phyloP scores from a whole-genome alignment of 2,329 filamentous ascomycete genomes.

The Pestalotiopsis sp. region DNA sequence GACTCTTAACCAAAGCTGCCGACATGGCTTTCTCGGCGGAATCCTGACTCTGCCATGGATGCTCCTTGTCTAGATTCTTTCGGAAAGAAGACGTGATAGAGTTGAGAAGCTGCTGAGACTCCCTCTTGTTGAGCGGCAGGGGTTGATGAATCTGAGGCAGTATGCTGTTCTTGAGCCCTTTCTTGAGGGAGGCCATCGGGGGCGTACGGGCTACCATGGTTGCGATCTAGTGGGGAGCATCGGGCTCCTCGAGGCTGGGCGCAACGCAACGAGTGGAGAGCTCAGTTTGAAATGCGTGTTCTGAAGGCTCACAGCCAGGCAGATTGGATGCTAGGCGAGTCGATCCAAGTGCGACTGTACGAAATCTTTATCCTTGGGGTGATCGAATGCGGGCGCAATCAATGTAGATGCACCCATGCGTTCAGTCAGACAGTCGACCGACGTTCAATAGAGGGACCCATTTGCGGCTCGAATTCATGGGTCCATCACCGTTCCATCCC shows the following conservation, averaged over 20 bases:
- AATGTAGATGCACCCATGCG: not conserved
- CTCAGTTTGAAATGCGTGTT: not conserved
- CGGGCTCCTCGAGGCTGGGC: not conserved
- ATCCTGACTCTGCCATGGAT: conserved; percentile 46
- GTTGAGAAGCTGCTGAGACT: conserved; percentile 58
- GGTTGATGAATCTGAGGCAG: conserved; percentile 54
- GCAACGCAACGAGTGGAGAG: not conserved
- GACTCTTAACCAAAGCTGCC: conserved; percentile 2
- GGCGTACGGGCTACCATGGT: conserved; percentile 36
- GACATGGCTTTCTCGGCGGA: conserved; percentile 16
- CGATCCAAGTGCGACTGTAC: not conserved
- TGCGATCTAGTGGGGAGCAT: not conserved
- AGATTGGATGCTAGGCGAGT: too few relatives aligned
- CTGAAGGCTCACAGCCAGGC: too few relatives aligned
- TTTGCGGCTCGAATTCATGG: not conserved
- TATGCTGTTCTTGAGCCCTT: conserved; percentile 39
- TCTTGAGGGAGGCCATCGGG: conserved; percentile 40
- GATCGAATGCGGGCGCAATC: not conserved
- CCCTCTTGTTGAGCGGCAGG: conserved; percentile 49
- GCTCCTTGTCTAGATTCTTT: conserved; percentile 59
- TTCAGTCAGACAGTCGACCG: not conserved
- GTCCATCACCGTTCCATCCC: not conserved
- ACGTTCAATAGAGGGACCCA: not conserved
- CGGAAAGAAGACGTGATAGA: conserved; percentile 61
- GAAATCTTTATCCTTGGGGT: not conserved